Evolutionary conservation across 257 asterid species (phyloP), one percentile per base, ranked within the genome.

Genomic region (Leptodermis oblonga): DNA sequence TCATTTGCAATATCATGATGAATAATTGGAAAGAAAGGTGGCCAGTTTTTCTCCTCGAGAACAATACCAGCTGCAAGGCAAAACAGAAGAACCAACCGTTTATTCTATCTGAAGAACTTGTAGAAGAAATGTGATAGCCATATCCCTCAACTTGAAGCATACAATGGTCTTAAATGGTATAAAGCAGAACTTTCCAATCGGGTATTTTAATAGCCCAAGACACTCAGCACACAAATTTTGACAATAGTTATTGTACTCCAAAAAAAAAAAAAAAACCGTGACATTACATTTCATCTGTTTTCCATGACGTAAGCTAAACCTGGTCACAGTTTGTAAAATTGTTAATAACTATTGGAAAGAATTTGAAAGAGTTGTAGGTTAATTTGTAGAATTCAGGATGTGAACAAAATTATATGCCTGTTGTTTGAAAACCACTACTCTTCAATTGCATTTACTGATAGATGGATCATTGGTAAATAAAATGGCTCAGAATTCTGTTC

Each of bases 1-100:
- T 92, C 98, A 82, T 87, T 92, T 9, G 93, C 93, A 49, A 92
- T 83, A 74, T 92, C 98, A 62, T 92, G 97, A 79, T 92, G 98
- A 70, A 92, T 92, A 41, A 92, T 87, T 20, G 98, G 98, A 72
- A 92, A 88, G 87, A 90, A 92, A 1, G 98, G 93, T 72, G 98
- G 98, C 98, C 98, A 92, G 54, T 92, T 92, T 83, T 90, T 92
- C 74, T 80, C 90, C 84, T 92, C 85, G 28, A 79, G 77, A 74
- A 77, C 86, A 72, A 86, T 86, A 43, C 91, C 91, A 70, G 91
- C 92, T 82, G 90, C 89, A 83, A 65, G 61, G 71, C 67, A 78
- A 82, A 49, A 77, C 36, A 7, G 42, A 17, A 73, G 76, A 74
- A 53, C 48, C 62, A 55, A 52, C 61, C 34, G 31, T 65, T 42